These are phyloP conservation scores for Epichloe elymi DNA, from an alignment of 2,329 filamentous ascomycete species.

Conservation along the genomic window DNA sequence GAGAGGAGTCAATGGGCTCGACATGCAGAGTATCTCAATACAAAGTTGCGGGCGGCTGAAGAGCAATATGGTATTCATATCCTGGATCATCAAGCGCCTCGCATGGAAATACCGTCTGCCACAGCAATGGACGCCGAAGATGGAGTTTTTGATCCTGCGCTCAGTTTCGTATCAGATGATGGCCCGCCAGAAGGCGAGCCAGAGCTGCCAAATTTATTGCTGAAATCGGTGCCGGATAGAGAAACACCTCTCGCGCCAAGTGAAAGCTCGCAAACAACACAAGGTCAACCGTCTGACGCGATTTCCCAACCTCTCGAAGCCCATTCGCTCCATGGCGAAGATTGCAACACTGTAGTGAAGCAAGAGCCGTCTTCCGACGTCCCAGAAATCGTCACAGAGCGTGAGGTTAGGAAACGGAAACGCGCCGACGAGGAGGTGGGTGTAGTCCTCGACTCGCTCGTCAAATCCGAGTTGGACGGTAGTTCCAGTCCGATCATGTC, in stretches of 20 bases:
- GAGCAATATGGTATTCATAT: constrained; percentile 22
- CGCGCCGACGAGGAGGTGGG: constrained; percentile 13
- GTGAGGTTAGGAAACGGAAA: constrained; percentile 35
- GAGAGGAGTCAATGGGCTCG: constrained; percentile 32
- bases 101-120: constrained; percentile 2
- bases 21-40: constrained; percentile 29
- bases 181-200: not conserved
- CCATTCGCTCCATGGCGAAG: constrained; percentile 7
- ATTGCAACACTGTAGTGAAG: constrained; percentile 24
- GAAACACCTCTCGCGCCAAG: constrained; percentile 3
- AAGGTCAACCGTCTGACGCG: constrained; percentile 14
- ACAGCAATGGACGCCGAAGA: constrained; percentile 4
- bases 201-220: not conserved
- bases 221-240: not conserved
- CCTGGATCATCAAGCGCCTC: constrained; percentile 7
- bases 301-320: constrained; percentile 13
- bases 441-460: constrained; percentile 14
- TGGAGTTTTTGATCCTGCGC: not conserved
- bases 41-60: constrained; percentile 30
- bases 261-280: constrained; percentile 16
- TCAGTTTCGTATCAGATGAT: constrained; percentile 3
- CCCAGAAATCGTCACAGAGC: constrained; percentile 37
- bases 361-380: constrained; percentile 40
- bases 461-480: constrained; percentile 29
- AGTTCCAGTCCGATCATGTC: constrained; percentile 17